Percentiles rank a stretch among this genome's conserved stretches.
phyloP scores from a whole-genome alignment of 305 asterid species.

The Fraxinus latifolia region DNA sequence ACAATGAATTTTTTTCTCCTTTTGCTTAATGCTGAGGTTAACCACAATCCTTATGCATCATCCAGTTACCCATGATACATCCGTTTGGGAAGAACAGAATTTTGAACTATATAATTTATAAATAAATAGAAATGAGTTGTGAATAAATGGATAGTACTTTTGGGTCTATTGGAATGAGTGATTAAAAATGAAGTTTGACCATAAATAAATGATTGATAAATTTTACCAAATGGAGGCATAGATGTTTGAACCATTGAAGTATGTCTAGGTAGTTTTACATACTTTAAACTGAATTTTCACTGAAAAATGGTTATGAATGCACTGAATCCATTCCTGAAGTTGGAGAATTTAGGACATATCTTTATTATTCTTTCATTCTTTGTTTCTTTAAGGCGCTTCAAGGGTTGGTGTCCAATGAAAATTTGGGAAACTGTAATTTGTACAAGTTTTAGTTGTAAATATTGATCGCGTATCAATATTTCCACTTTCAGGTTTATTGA shows the following conservation, averaged over 20 bases:
- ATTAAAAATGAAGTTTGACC: too few species aligned
- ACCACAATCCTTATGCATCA: background rate
- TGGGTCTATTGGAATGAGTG: too few species aligned
- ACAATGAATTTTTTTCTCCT: background rate
- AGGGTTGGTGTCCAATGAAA: background rate
- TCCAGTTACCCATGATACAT: background rate
- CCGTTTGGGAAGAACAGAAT: too few species aligned
- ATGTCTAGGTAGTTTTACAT: background rate
- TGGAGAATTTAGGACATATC: background rate
- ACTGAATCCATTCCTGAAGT: background rate
- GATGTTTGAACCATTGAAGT: background rate
- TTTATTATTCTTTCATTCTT: background rate
- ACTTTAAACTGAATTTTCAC: background rate
- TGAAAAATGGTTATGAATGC: background rate
- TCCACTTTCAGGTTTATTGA: conserved; percentile 74
- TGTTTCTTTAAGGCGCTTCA: background rate
- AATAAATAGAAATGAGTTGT: too few species aligned
- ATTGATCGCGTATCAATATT: background rate
- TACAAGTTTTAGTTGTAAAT: background rate
- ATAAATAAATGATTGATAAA: too few species aligned
- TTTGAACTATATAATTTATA: too few species aligned
- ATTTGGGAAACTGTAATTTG: background rate
- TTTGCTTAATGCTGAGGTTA: background rate
- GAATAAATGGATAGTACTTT: too few species aligned
- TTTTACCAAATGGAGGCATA: too few species aligned